These are phyloP conservation scores for Aspergillus bombycis DNA, from an alignment of 2,329 filamentous ascomycete genomes.

Conservation along the genomic window DNA sequence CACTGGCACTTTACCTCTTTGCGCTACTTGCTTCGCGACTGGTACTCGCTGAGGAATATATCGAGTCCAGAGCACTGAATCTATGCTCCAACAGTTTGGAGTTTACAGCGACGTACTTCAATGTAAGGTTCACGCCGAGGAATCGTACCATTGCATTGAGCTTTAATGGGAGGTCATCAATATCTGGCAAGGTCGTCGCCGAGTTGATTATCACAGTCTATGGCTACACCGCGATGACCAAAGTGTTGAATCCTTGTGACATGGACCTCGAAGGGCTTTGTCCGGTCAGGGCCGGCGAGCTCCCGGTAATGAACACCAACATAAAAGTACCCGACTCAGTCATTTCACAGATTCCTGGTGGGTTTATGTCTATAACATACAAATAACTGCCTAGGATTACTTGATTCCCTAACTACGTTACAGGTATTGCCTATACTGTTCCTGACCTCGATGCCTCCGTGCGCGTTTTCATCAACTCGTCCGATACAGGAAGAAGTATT, in stretches of 20 bases:
- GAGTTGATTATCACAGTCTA: conserved; percentile 78
- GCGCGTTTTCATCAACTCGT: conserved; percentile 76
- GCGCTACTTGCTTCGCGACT: neutral
- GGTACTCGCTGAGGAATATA: conserved; percentile 1
- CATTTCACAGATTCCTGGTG: conserved; percentile 68
- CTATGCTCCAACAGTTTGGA: conserved; percentile 81
- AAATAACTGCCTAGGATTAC: neutral
- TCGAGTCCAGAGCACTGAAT: conserved; percentile 58
- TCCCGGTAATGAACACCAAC: conserved; percentile 71
- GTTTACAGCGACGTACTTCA: conserved; percentile 87
- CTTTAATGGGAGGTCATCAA: conserved; percentile 79
- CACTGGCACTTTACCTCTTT: neutral
- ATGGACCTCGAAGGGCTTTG: conserved; percentile 73
- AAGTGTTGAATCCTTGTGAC: conserved; percentile 74
- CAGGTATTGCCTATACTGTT: conserved; percentile 79
- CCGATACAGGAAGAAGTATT: conserved; percentile 64
- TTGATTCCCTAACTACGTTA: neutral
- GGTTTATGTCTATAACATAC: conserved; percentile 18
- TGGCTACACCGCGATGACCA: conserved; percentile 71
- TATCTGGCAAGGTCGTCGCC: conserved; percentile 79
- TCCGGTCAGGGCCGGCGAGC: conserved; percentile 83
- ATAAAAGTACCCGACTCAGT: conserved; percentile 61
- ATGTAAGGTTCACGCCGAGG: conserved; percentile 66
- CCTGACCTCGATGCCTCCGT: conserved; percentile 89
- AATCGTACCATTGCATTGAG: conserved; percentile 75